A percentile compares a stretch with the other conserved stretches of the same genome.
phyloP scores from a whole-genome alignment of 2,329 filamentous ascomycete species.

The Laburnicola sp. region DNA sequence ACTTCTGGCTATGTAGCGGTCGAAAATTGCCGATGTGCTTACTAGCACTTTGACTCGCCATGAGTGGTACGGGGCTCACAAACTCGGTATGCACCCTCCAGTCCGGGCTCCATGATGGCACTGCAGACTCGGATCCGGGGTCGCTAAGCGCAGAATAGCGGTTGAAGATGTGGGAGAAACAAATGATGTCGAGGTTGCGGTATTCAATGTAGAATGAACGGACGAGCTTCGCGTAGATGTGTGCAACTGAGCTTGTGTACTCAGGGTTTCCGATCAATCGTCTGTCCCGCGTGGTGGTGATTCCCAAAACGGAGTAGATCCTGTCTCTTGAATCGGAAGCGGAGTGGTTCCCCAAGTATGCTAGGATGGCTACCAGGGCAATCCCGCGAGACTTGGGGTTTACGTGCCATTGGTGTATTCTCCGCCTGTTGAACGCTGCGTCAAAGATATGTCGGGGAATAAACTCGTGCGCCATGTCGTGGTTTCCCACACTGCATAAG shows the following conservation, averaged over 20 bases:
- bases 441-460: conserved; percentile 31
- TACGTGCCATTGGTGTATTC: conserved; percentile 33
- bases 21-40: conserved; percentile 36
- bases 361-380: conserved; percentile 31
- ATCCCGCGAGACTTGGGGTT: conserved; percentile 22
- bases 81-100: conserved; percentile 32
- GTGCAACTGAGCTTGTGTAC: conserved; percentile 21
- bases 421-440: conserved; percentile 33
- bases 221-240: conserved; percentile 34
- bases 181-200: conserved; percentile 33
- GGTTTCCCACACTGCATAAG: conserved; percentile 25
- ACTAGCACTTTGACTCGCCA: conserved; percentile 39
- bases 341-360: conserved; percentile 34
- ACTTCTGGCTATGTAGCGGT: conserved; percentile 24
- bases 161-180: conserved; percentile 36
- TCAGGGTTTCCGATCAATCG: conserved; percentile 29
- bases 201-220: conserved; percentile 31
- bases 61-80: conserved; percentile 37
- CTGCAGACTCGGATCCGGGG: conserved; percentile 12
- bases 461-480: conserved; percentile 28
- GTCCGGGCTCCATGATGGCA: conserved; percentile 35
- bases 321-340: conserved; percentile 35
- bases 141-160: conserved; percentile 22
- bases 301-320: conserved; percentile 35
- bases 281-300: conserved; percentile 29